Conservation (phyloP, 2,329 filamentous ascomycete genomes). For the Tolypocladium ovalisporum region DNA sequence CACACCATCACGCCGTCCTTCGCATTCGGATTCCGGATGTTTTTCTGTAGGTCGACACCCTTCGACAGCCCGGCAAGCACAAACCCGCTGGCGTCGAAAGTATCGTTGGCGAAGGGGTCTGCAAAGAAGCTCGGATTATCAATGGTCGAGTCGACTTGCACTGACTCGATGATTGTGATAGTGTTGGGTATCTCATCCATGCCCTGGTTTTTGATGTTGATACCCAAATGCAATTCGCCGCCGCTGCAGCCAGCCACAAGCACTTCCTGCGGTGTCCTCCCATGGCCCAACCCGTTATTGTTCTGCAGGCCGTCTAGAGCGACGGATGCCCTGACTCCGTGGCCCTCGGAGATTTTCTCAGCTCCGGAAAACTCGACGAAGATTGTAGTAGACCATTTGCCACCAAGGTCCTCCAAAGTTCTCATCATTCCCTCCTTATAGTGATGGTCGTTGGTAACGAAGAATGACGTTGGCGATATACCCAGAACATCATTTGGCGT, state of each 20-base stretch:
- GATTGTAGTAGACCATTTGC: slow-evolving; percentile 39
- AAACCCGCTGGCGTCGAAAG: slow-evolving; percentile 40
- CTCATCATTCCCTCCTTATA: slow-evolving; percentile 37
- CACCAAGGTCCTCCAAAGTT: slow-evolving; percentile 30
- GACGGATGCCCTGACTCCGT: slow-evolving; percentile 29
- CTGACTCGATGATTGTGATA: slow-evolving; percentile 24
- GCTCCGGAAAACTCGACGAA: slow-evolving; percentile 26
- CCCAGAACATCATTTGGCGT: slow-evolving; percentile 51
- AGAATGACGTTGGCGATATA: slow-evolving; percentile 33
- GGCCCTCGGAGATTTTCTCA: slow-evolving; percentile 9
- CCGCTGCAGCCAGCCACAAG: slow-evolving; percentile 30
- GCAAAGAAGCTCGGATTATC: slow-evolving; percentile 50
- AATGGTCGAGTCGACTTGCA: slow-evolving; percentile 32
- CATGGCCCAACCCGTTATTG: slow-evolving; percentile 46
- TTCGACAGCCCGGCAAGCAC: slow-evolving; percentile 36
- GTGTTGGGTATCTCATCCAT: slow-evolving; percentile 3
- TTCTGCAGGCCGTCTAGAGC: slow-evolving; percentile 36
- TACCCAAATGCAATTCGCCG: slow-evolving; percentile 34
- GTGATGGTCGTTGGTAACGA: slow-evolving; percentile 50
- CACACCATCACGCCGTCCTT: slow-evolving; percentile 36
- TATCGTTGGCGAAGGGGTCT: slow-evolving; percentile 35
- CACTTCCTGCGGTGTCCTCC: slow-evolving; percentile 27
- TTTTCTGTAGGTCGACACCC: slow-evolving; percentile 22
- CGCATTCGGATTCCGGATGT: slow-evolving; percentile 20
- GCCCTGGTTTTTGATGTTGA: slow-evolving; percentile 7